Evolutionary conservation across 371 early-diverging fungal genomes (phyloP).

Genomic region (Mucor lusitanicus): DNA sequence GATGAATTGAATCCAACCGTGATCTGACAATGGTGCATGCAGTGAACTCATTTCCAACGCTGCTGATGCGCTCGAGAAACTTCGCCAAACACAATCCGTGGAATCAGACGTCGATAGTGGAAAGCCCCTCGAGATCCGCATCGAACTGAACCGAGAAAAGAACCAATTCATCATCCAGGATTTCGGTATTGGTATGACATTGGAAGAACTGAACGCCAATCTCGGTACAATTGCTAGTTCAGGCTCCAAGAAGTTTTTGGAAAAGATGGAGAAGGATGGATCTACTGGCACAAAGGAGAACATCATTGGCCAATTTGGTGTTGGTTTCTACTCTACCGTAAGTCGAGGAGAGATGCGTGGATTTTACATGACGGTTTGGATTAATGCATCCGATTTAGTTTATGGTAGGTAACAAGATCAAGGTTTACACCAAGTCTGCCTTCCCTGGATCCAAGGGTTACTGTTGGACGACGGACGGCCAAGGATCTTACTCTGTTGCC

Average conservation of each 20-base stretch:
- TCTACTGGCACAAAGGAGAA: conserved; percentile 62
- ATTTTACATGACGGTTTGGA: too few relatives aligned
- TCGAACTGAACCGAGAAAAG: conserved; percentile 72
- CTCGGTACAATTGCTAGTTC: conserved; percentile 98
- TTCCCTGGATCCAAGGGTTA: conserved; percentile 75
- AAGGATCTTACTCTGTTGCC: conserved; percentile 76
- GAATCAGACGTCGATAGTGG: conserved; percentile 56
- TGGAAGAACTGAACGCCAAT: conserved; percentile 86
- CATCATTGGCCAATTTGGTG: conserved; percentile 99
- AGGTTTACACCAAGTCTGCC: conserved; percentile 80
- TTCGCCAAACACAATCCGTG: conserved; percentile 78
- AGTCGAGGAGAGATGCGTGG: neutral
- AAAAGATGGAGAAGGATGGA: conserved; percentile 72
- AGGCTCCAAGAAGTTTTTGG: conserved; percentile 88
- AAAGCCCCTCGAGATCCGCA: conserved; percentile 79
- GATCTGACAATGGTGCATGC: conserved; percentile 42
- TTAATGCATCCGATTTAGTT: conserved; percentile 44
- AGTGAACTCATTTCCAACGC: conserved; percentile 98
- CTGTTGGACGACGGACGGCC: conserved; percentile 85
- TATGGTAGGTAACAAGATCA: conserved; percentile 85
- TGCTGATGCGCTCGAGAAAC: conserved; percentile 98
- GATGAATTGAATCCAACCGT: neutral
- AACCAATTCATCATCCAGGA: conserved; percentile 90
- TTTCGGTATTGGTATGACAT: conserved; percentile 98
- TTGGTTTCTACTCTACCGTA: conserved; percentile 84